Percentiles rank a stretch among this genome's conserved stretches.
Evolutionary conservation across 306 rosid species (phyloP).

Genomic region (Gleditsia sinensis): DNA sequence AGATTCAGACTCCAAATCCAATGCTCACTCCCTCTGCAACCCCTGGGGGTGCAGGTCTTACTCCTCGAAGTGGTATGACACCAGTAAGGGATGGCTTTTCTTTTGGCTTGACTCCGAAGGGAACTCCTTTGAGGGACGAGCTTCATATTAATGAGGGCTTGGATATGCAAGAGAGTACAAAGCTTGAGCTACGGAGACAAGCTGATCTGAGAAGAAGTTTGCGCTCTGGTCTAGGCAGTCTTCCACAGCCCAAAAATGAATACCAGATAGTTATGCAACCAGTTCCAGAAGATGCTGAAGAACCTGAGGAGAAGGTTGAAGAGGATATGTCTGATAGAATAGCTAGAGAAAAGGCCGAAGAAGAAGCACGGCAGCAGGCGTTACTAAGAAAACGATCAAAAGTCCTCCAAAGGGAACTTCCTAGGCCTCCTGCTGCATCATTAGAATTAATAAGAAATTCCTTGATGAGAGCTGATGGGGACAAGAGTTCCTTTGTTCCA

Average conservation of each 20-base stretch:
- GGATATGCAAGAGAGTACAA: slow-evolving; percentile 69
- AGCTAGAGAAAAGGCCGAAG: slow-evolving; percentile 91
- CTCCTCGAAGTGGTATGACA: slow-evolving; percentile 84
- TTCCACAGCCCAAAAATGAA: slow-evolving; percentile 88
- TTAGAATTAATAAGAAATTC: slow-evolving; percentile 78
- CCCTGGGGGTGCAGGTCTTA: slow-evolving; percentile 78
- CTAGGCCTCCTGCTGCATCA: slow-evolving; percentile 89
- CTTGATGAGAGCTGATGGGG: slow-evolving; percentile 82
- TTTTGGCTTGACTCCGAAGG: slow-evolving; percentile 80
- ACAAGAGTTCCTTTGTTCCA: slow-evolving; percentile 95
- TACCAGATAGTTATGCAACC: slow-evolving; percentile 90
- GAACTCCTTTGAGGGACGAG: slow-evolving; percentile 90
- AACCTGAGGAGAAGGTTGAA: slow-evolving; percentile 76
- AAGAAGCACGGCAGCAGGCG: slow-evolving; percentile 83
- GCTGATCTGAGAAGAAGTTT: slow-evolving; percentile 74
- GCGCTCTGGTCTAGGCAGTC: slow-evolving; percentile 65
- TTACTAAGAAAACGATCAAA: slow-evolving; percentile 90
- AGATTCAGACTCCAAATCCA: slow-evolving; percentile 80
- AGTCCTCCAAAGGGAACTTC: slow-evolving; percentile 93
- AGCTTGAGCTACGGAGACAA: slow-evolving; percentile 74
- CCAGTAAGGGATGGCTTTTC: slow-evolving; percentile 84
- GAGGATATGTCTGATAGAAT: slow-evolving; percentile 95
- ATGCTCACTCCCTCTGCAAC: slow-evolving; percentile 91
- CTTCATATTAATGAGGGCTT: slow-evolving; percentile 80
- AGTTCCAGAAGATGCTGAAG: slow-evolving; percentile 75